Percentiles rank a stretch among this genome's conserved stretches.
Conservation (phyloP, 2,329 filamentous ascomycete genomes). For the Colletotrichum ledebouriae region DNA sequence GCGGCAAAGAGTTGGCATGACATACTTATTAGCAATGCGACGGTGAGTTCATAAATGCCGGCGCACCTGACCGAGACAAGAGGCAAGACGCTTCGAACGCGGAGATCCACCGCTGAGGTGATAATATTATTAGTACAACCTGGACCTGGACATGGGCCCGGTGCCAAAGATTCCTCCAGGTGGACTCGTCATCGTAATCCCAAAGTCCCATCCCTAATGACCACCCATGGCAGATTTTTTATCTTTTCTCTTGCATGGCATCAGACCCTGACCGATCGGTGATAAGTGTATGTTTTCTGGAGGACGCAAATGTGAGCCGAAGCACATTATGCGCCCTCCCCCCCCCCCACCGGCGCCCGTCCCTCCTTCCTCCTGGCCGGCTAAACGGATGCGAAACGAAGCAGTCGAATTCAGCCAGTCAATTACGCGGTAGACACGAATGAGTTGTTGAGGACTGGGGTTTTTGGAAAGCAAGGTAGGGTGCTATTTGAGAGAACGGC, state of each 20-base stretch:
- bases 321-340: not conserved
- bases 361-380: not conserved
- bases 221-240: not conserved
- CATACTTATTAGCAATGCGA: conserved; percentile 24
- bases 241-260: conserved; percentile 8
- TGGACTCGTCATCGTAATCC: conserved; percentile 33
- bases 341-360: no score
- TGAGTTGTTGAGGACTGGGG: not conserved
- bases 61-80: not conserved
- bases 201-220: conserved; percentile 20
- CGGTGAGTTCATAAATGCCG: not conserved
- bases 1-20: conserved; percentile 15
- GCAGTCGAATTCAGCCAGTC: not conserved
- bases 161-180: conserved; percentile 5
- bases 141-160: conserved; percentile 13
- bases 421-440: not conserved
- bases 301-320: conserved; percentile 11
- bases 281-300: not conserved
- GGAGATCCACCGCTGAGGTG: conserved; percentile 29
- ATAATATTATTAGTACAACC: conserved; percentile 24
- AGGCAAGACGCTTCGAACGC: not conserved
- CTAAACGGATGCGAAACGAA: conserved; percentile 22
- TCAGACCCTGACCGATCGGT: conserved; percentile 24
- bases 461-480: conserved; percentile 9
- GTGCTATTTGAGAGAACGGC: not conserved